Evolutionary conservation across 768 basidiomycete species (phyloP), one percentile per base, ranked within the genome.

Genomic region (Scleroderma bovista): DNA sequence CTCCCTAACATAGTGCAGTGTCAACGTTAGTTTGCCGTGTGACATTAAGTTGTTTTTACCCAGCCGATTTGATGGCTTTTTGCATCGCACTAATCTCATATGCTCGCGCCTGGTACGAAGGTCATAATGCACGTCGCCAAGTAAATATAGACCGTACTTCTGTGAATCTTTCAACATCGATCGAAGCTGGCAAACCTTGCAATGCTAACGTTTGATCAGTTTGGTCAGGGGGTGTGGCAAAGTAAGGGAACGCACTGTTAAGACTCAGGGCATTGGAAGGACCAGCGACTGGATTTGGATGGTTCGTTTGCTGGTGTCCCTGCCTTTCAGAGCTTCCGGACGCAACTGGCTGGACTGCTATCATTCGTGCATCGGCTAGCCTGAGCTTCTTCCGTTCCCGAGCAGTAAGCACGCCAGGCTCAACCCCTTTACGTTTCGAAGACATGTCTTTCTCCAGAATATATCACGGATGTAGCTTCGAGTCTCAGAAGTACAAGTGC

Each of bases 61-160:
- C 78, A 33, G 91, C 86, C 31, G 74, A 75, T 67, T 87, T 83
- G 75, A 97, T 95, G 0, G 92, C 83, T 12, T 73, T 78, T 53
- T 94, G 83, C 86, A 99, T 93, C 0, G 93, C 87, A 42, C 80
- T 73, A 51, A 97, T 93, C 69, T 99, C 95, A 61, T 91, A 91
- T 7, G 83, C 78, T 51, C 93, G 78, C 15, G 90, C 81, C 91
- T 96, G 50, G n/a, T 19, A 9, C 34, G 24, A 15, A 22, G 29
- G 50, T 38, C 24, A 20, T 45, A 48, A 53, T 36, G 55, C 13
- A 50, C 5, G 19, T 16, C 6, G 22, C n/a, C n/a, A 44, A 15
- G 23, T 12, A 12, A 9, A n/a, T 26, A 44, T 19, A 9, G 24
- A 31, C 4, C 71, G 20, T 43, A 89, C 93, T 74, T 93, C 84